phyloP scores from a whole-genome alignment of 2,329 filamentous ascomycete species.

The Xenoacremonium recifei region DNA sequence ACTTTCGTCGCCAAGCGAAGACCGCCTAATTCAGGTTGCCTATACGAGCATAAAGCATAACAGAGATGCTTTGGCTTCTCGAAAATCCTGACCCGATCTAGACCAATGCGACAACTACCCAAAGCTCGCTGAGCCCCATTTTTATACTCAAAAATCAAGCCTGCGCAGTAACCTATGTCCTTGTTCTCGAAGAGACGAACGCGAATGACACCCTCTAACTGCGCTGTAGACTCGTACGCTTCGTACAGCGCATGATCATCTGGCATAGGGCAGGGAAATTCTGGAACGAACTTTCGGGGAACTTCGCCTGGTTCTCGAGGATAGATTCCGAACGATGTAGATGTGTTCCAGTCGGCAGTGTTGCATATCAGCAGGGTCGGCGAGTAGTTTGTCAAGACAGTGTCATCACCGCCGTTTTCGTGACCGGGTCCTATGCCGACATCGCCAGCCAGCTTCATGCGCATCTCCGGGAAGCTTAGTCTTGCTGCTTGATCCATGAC shows the following conservation, averaged over 20 bases:
- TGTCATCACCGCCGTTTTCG: background rate
- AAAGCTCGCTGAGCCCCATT: conserved; percentile 6
- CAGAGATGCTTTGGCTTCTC: background rate
- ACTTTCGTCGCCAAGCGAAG: background rate
- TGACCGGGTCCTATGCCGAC: conserved; percentile 3
- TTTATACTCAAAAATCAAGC: conserved; percentile 4
- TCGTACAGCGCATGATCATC: background rate
- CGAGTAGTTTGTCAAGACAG: background rate
- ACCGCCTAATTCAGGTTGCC: background rate
- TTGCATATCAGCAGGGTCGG: conserved; percentile 6
- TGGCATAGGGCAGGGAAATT: too few relatives aligned
- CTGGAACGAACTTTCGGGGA: too few relatives aligned
- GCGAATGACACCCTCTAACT: background rate
- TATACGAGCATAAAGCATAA: background rate
- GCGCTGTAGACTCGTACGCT: conserved; percentile 1
- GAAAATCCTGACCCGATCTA: background rate
- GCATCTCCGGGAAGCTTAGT: conserved; percentile 2
- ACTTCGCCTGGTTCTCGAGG: background rate
- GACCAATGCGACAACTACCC: conserved; percentile 2
- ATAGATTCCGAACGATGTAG: background rate
- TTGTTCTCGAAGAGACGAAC: conserved; percentile 2
- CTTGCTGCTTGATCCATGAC: background rate
- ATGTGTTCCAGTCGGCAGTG: background rate
- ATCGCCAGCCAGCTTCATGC: conserved; percentile 5
- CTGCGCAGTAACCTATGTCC: background rate